Percentiles rank a stretch among this genome's conserved stretches.
These are phyloP conservation scores for Erythrophleum fordii DNA, from an alignment of 306 rosid species.

Conservation along the genomic window DNA sequence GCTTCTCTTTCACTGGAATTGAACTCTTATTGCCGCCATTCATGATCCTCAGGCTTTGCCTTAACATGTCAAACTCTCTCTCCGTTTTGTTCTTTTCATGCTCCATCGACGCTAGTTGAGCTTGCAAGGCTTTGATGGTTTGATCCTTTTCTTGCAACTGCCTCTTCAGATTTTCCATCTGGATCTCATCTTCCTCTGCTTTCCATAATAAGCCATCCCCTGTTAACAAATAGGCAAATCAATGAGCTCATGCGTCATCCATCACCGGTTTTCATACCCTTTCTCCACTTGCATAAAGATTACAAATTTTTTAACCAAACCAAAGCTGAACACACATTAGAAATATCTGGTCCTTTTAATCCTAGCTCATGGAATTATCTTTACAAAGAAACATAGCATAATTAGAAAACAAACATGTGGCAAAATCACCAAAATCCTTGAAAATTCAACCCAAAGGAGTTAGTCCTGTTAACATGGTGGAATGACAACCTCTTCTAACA, in stretches of 20 bases:
- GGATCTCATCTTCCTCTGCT: slow-evolving; percentile 67
- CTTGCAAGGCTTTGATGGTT: slow-evolving; percentile 51
- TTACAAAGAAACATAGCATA: neutral
- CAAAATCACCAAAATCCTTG: too few relatives aligned
- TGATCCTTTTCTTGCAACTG: slow-evolving; percentile 73
- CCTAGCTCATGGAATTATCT: neutral
- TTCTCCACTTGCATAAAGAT: neutral
- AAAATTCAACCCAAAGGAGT: too few relatives aligned
- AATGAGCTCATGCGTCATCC: neutral
- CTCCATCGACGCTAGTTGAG: slow-evolving; percentile 57
- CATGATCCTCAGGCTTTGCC: slow-evolving; percentile 89
- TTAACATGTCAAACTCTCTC: slow-evolving; percentile 80
- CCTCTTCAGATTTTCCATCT: slow-evolving; percentile 64
- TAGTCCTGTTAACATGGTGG: too few relatives aligned
- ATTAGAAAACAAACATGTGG: neutral
- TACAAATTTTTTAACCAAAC: neutral
- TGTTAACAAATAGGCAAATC: slow-evolving; percentile 23
- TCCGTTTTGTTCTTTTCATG: slow-evolving; percentile 63
- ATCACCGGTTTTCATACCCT: neutral
- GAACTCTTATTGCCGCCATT: slow-evolving; percentile 54
- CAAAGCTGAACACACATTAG: neutral
- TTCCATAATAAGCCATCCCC: slow-evolving; percentile 77
- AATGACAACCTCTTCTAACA: too few relatives aligned
- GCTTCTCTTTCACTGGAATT: slow-evolving; percentile 46
- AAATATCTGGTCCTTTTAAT: neutral